Conservation (phyloP, 179 eudicot species). For the Nepenthes alata region DNA sequence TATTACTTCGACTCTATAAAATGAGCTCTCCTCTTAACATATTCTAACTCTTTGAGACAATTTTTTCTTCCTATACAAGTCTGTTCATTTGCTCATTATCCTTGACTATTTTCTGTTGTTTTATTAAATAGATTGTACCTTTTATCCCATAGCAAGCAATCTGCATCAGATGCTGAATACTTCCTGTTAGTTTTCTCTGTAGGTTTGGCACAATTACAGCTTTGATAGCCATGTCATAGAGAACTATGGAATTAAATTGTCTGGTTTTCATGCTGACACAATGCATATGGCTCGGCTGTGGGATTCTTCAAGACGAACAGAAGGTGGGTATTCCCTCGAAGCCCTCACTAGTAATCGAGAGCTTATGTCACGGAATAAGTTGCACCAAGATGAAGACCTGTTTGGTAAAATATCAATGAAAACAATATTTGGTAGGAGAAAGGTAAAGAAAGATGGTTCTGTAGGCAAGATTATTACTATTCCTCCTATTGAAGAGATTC, state of each 20-base stretch:
- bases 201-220: conserved; percentile 99
- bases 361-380: conserved; percentile 39
- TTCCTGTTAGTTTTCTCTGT: conserved; percentile 15
- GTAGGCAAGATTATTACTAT: conserved; percentile 59
- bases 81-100: no score
- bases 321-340: conserved; percentile 94
- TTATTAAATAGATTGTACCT: no score
- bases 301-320: conserved; percentile 76
- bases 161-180: conserved; percentile 4
- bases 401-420: conserved; percentile 89
- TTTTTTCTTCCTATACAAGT: no score
- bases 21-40: no score
- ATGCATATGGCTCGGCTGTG: conserved; percentile 99
- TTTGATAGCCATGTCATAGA: conserved; percentile 87
- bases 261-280: conserved; percentile 96
- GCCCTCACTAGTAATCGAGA: conserved; percentile 64
- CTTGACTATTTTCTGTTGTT: no score
- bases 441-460: conserved; percentile 73
- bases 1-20: no score
- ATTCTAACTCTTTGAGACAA: no score
- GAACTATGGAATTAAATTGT: conserved; percentile 63
- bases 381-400: conserved; percentile 27
- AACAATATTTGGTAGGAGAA: conserved; percentile 75
- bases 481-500: conserved; percentile 78
- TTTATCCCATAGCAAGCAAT: not conserved